Evolutionary conservation across 495 filamentous ascomycete species (phyloP).

Genomic region (Podospora sp.): DNA sequence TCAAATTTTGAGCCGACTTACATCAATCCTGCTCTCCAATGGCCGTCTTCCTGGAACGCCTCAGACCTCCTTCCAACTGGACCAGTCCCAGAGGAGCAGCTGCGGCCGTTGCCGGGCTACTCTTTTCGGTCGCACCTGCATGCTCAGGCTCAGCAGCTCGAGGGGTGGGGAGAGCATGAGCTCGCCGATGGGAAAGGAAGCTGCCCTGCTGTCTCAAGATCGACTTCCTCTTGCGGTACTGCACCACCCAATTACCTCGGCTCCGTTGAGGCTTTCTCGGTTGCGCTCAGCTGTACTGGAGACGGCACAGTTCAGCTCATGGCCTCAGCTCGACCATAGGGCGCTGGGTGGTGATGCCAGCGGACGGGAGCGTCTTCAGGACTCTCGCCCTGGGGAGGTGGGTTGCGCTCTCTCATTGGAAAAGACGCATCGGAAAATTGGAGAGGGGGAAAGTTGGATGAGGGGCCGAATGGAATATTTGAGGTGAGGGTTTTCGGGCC

Average conservation of each 20-base stretch:
- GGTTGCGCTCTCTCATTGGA: background rate
- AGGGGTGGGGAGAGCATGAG: background rate
- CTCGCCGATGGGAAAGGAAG: background rate
- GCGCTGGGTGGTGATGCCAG: background rate
- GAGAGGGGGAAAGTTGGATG: background rate
- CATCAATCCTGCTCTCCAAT: background rate
- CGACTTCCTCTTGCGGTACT: background rate
- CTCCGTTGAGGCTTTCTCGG: background rate
- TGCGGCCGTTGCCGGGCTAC: slow-evolving; percentile 8
- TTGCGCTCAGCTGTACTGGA: background rate
- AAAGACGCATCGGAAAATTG: background rate
- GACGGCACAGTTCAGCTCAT: background rate
- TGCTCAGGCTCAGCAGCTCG: background rate
- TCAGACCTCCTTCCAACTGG: background rate
- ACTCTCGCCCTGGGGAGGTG: too few species aligned
- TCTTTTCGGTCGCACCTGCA: slow-evolving; percentile 16
- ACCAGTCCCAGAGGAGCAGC: background rate
- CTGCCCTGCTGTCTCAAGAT: background rate
- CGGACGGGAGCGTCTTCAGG: too few species aligned
- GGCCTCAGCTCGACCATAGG: background rate
- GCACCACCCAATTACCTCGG: background rate
- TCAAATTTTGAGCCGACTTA: background rate
- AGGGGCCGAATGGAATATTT: background rate
- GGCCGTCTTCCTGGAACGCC: background rate
- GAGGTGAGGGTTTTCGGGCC: background rate